These are phyloP conservation scores for Pholiota microspora DNA, from an alignment of 768 basidiomycete species.

Conservation along the genomic window DNA sequence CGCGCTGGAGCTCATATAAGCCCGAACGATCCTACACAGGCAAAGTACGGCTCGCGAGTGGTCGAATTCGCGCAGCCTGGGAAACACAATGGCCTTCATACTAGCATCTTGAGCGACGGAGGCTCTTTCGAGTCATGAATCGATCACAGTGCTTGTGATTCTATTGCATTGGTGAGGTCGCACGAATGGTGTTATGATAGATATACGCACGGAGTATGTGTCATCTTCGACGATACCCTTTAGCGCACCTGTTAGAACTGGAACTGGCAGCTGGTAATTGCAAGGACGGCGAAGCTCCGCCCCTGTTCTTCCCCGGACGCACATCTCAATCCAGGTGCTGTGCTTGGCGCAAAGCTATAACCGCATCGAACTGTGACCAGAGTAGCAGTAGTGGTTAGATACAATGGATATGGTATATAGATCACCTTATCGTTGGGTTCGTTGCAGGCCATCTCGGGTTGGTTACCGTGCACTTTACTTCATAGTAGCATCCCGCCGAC, in stretches of 20 bases:
- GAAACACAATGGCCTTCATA: background rate
- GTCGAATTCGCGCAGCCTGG: background rate
- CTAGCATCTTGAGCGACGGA: background rate
- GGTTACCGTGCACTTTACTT: background rate
- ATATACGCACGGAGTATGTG: background rate
- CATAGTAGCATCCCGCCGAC: background rate
- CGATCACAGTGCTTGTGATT: background rate
- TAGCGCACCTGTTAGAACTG: background rate
- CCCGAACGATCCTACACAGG: background rate
- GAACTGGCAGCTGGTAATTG: no score
- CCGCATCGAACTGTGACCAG: no score
- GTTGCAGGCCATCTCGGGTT: background rate
- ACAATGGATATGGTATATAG: background rate
- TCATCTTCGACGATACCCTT: no score
- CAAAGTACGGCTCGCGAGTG: background rate
- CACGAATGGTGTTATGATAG: background rate
- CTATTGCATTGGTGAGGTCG: background rate
- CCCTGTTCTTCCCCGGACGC: background rate
- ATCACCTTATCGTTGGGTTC: background rate
- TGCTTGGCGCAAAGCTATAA: no score
- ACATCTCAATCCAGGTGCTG: no score
- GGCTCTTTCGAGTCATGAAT: background rate
- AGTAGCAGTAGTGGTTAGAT: background rate
- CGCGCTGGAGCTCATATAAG: background rate
- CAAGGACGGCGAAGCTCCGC: background rate